Evolutionary conservation across 108 stramenopile genomes (phyloP), one percentile per base, ranked within the genome.

Genomic region (Discostella pseudostelligera): DNA sequence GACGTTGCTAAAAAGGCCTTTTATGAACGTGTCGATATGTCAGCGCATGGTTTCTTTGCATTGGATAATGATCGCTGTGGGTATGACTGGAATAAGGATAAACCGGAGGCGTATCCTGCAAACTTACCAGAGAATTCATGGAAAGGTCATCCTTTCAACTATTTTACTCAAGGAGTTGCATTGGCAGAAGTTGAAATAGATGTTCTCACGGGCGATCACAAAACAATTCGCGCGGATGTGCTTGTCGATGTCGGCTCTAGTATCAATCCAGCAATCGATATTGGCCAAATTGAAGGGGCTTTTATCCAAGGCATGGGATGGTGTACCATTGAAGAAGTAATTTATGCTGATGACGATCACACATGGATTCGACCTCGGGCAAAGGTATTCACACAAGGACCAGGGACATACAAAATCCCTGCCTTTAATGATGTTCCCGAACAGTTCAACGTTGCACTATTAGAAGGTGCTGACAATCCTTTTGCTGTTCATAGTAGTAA

Each of bases 351-450:
- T 59, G 85, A 91, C 46, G 93, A 97, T 66, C 97, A 97, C 67
- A 80, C 77, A 5, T 97, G 97, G 97, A 84, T 90, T 29, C 80
- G 84, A 44, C 89, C 95, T 14, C 71, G 80, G 21, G 94, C 94
- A 8, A 86, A 62, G 48, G 59, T 90, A 8, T 93, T 95, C 72
- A 96, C 97, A 0, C 74, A 78, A 37, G 97, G 97, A 8, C 97
- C 97, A 6, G 97, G 97, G n/a, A 92, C 92, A 8, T 97, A 97
- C 88, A 97, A 97, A 72, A 94, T 96, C 58, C 97, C 94, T 59
- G 83, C 94, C 1, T 96, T 96, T 81, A 97, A 97, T 62, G 97
- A 97, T 57, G 86, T 90, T 7, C 95, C 97, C 4, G 88, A 89
- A 62, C 77, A 76, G 7, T 95, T 97, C 74, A 87, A 95, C 62